Evolutionary conservation across 306 rosid species (phyloP), one percentile per base, ranked within the genome.

Genomic region (Gastrolobium villosum): DNA sequence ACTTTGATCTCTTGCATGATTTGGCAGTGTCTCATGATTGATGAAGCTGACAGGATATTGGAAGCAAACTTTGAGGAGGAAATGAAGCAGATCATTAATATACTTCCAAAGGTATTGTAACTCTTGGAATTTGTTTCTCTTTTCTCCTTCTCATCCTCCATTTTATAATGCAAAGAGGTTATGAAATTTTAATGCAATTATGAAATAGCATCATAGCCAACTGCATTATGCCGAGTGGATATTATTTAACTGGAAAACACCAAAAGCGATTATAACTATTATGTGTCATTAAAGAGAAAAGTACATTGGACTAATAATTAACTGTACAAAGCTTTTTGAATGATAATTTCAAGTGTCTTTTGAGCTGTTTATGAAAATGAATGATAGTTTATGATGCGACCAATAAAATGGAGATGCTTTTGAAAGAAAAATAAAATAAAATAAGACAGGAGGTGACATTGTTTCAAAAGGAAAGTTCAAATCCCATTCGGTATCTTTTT

Each of bases 1-100:
- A 54, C 55, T 69, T 72, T 31, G 52, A 82, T 75, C 34, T 57
- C 53, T 48, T 76, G 65, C 64, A 20, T 77, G 73, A 32, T 72
- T 74, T 78, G 82, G 80, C 91, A 92, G 99, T 95, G 97, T 77
- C 98, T 93, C 30, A 74, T 93, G 41, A 90, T 93, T 63, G 99
- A 95, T 84, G 99, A 95, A 87, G 99, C 98, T 30, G 98, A 93
- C 90, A 91, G 97, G 93, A 87, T 95, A 86, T 73, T 95, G 88
- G 98, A 95, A 88, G 82, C 92, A 28, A 95, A 95, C 80, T 95
- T 95, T 85, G 98, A 93, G 91, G 97, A 95, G 63, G 99, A 95
- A 79, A 95, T 93, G 98, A 91, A 88, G 80, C 97, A 95, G 85
- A 93, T 95, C 59, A 82, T 95, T 66, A 87, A 84, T 62, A 70